These are phyloP conservation scores for Paramecium sonneborni DNA, from an alignment of 73 alveolate species.

Conservation along the genomic window DNA sequence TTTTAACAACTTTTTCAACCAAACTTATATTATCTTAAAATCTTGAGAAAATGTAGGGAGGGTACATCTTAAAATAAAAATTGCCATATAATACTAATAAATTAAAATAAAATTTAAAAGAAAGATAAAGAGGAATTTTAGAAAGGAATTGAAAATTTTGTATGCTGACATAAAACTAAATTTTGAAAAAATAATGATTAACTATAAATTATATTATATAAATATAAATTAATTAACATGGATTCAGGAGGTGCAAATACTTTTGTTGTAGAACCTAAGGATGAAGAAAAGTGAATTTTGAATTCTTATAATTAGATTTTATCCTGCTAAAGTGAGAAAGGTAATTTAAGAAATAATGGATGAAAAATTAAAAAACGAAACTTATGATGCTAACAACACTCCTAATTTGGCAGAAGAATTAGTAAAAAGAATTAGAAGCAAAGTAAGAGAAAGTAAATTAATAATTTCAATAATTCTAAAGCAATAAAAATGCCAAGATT, in stretches of 20 bases:
- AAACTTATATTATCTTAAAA: neutral
- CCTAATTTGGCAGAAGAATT: constrained; percentile 41
- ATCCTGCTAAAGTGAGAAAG: constrained; percentile 40
- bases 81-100: neutral
- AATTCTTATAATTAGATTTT: neutral
- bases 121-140: neutral
- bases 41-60: neutral
- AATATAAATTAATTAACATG: neutral
- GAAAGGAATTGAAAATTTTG: neutral
- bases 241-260: constrained; percentile 37
- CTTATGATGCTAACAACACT: constrained; percentile 25
- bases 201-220: neutral
- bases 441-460: constrained; percentile 33
- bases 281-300: constrained; percentile 32
- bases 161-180: neutral
- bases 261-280: constrained; percentile 38
- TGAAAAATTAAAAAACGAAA: constrained; percentile 43
- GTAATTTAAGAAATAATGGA: constrained; percentile 14
- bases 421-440: constrained; percentile 5
- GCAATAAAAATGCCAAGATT: constrained; percentile 55
- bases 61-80: neutral
- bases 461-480: neutral
- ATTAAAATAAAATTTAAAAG: neutral
- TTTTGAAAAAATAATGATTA: neutral
- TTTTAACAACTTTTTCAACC: neutral